Conservation (phyloP, 371 early-diverging fungal genomes). For the Mucor racemosus region DNA sequence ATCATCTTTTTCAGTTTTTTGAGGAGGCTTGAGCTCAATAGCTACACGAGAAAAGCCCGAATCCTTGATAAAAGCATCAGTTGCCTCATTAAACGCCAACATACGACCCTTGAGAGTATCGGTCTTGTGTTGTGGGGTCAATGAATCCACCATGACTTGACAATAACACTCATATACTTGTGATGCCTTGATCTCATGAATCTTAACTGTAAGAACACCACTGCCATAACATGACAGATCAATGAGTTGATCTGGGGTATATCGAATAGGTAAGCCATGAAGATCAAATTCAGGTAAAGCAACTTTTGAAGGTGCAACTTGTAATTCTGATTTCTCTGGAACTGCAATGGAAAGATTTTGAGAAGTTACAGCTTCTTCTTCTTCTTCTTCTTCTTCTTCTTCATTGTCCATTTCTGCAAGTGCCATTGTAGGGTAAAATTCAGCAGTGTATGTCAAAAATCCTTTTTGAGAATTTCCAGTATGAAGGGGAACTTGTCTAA, state of each 20-base stretch:
- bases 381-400: constrained; percentile 21
- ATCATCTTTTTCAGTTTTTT: constrained; percentile 35
- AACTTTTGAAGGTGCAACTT: neutral
- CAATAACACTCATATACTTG: constrained; percentile 35
- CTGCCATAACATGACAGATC: constrained; percentile 38
- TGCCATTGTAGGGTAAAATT: constrained; percentile 67
- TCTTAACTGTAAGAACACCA: constrained; percentile 45
- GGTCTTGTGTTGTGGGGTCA: constrained; percentile 42
- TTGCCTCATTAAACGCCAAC: constrained; percentile 39
- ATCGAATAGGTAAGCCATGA: constrained; percentile 36
- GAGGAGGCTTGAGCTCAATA: constrained; percentile 47
- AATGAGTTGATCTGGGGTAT: constrained; percentile 48
- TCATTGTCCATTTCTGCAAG: constrained; percentile 16
- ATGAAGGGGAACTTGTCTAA: constrained; percentile 51
- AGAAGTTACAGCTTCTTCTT: constrained; percentile 4
- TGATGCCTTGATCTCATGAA: constrained; percentile 41
- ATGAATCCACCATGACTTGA: constrained; percentile 43
- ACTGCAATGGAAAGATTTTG: neutral
- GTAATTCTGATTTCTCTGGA: neutral
- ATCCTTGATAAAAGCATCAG: constrained; percentile 67
- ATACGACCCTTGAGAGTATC: constrained; percentile 29
- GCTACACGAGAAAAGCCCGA: constrained; percentile 62
- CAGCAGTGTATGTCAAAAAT: constrained; percentile 61
- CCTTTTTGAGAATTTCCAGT: constrained; percentile 61
- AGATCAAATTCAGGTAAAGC: constrained; percentile 29